These are phyloP conservation scores for Ustulina deusta DNA, from an alignment of 2,329 filamentous ascomycete genomes.

Conservation along the genomic window DNA sequence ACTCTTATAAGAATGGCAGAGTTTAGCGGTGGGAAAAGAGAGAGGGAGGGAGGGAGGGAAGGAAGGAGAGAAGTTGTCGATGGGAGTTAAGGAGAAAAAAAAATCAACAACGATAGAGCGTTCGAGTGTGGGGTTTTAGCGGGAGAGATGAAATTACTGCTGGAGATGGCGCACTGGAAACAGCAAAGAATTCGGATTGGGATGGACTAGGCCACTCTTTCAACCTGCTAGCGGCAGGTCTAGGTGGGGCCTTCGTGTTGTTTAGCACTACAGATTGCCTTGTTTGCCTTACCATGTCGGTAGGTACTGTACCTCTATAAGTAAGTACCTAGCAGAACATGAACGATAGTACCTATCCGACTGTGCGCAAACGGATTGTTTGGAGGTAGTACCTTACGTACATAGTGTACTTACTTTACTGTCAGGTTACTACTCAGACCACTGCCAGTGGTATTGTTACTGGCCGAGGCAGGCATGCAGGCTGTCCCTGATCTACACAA, in stretches of 20 bases:
- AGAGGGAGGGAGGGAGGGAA: conserved; percentile 27
- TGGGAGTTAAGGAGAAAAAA: conserved; percentile 29
- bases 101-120: conserved; percentile 32
- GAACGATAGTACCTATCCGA: not conserved
- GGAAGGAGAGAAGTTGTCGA: not conserved
- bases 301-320: too few relatives aligned
- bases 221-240: conserved; percentile 43
- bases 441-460: too few relatives aligned
- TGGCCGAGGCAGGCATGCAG: too few relatives aligned
- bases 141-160: conserved; percentile 44
- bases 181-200: conserved; percentile 47
- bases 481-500: too few relatives aligned
- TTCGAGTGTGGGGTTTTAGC: conserved; percentile 32
- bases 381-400: too few relatives aligned
- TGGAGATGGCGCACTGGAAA: conserved; percentile 44
- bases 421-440: too few relatives aligned
- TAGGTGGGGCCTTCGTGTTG: conserved; percentile 26
- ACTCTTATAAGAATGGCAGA: conserved; percentile 9
- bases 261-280: too few relatives aligned
- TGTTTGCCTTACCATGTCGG: not conserved
- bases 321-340: not conserved
- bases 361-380: not conserved
- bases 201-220: conserved; percentile 46
- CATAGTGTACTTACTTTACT: too few relatives aligned
- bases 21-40: not conserved